Base-by-base conservation (phyloP, 2,329 filamentous ascomycete species). In the Penicillium sp. region DNA sequence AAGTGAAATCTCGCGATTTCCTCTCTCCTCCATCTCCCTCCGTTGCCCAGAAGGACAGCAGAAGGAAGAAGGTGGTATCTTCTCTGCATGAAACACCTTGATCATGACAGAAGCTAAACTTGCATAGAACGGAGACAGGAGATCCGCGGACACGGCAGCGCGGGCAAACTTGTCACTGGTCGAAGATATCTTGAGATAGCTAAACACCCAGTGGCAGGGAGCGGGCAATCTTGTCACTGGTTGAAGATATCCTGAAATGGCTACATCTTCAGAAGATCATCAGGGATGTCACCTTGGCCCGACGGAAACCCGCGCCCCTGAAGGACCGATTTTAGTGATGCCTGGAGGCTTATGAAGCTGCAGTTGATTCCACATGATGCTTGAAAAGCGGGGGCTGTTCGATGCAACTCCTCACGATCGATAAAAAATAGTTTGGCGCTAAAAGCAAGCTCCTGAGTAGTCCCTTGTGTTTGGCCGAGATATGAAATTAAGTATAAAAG, bases 271-370 rank as follows among this genome's bases (percentile, higher is more conserved):
- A 30, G 36, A 10, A 46, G 25, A 25, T 35, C 31, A 14, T 19
- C 28, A 28, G 14, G 22, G 45, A 53, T 47, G 12, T 35, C 22
- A 14, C 43, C 65, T 66, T 67, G 62, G 64, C 62, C 64, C 64
- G 63, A 44, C 63, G 60, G 64, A 63, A 55, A 36, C 45, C 64
- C 61, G 61, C 43, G 40, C 57, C 48, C 28, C 19, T 16, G 36
- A 36, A 36, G 49, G 38, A n/a, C 26, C 41, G 9, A 14, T 4
- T 19, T 31, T 36, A 44, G 7, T 22, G 3, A 33, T 37, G 12
- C 2, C 36, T 19, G 7, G 8, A n/a, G 33, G 10, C 36, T 28
- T 33, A 17, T 43, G 35, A n/a, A 37, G 25, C 28, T 25, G 30
- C 17, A 40, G 33, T 35, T 25, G 16, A 22, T 25, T 5, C 36